phyloP scores from a whole-genome alignment of 208 protist genomes.

The Herpetomonas muscarum region DNA sequence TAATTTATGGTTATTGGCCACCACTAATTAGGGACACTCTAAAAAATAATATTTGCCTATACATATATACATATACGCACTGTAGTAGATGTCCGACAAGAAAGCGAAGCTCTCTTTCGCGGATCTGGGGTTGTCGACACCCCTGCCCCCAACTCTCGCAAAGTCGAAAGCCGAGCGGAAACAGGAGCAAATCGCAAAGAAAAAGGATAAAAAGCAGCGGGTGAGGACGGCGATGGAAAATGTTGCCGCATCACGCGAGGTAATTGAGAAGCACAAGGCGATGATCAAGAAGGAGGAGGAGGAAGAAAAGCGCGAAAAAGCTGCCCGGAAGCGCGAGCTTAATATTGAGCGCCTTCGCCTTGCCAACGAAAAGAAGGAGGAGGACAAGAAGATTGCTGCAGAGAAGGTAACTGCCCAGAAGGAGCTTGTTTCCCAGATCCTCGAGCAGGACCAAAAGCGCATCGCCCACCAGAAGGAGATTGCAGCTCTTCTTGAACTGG shows the following conservation, averaged over 20 bases:
- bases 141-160: slow-evolving; percentile 54
- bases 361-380: slow-evolving; percentile 49
- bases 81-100: slow-evolving; percentile 2
- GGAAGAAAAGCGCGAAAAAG: slow-evolving; percentile 53
- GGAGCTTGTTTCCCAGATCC: slow-evolving; percentile 25
- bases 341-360: slow-evolving; percentile 43
- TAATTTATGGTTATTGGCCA: no score
- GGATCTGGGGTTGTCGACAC: slow-evolving; percentile 75
- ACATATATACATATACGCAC: no score
- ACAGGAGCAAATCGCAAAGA: slow-evolving; percentile 49
- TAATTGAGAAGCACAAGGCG: slow-evolving; percentile 67
- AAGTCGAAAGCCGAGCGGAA: slow-evolving; percentile 55
- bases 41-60: no score
- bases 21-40: no score
- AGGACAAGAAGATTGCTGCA: slow-evolving; percentile 26
- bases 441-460: slow-evolving; percentile 21
- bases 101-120: slow-evolving; percentile 66
- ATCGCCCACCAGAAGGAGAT: slow-evolving; percentile 27
- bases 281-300: slow-evolving; percentile 38
- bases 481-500: slow-evolving; percentile 31
- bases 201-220: slow-evolving; percentile 69
- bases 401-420: slow-evolving; percentile 29
- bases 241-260: slow-evolving; percentile 32
- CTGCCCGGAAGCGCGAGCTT: slow-evolving; percentile 53
- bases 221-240: slow-evolving; percentile 52